Evolutionary conservation across 1,139 yeast species (phyloP), one percentile per base, ranked within the genome.

Genomic region (Taphrina deformans): DNA sequence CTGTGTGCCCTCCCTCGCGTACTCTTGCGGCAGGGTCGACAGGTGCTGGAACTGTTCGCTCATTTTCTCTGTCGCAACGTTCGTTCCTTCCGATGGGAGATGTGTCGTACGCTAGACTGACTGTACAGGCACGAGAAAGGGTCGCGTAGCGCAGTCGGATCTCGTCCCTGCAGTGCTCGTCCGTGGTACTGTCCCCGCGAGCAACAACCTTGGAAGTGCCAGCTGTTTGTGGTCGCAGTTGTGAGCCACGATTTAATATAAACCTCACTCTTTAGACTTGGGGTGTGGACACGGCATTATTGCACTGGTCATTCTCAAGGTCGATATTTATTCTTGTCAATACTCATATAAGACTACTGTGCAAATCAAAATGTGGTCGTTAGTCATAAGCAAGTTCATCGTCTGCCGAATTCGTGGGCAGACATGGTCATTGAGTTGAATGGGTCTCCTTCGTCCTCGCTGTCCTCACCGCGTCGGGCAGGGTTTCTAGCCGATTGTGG

Each of bases 1-100:
- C 41, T 55, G 65, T 27, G 62, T 55, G 9, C 65, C 65, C 18
- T 62, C 65, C n/a, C 62, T 55, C 27, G 55, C 56, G 24, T 44
- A 55, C 18, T 62, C 65, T 9, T 21, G 38, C 3, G 67, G 67
- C 12, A 64, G 26, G 6, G 67, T 64, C 16, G 65, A 50, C 56
- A 53, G 53, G 23, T 66, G 65, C 48, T 56, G 44, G 51, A 61
- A 38, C 24, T 52, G 51, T 26, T 61, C 65, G 18, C 53, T 44
- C 63, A 58, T 58, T 31, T 44, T 33, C 12, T 18, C n/a, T n/a
- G n/a, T n/a, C n/a, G n/a, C n/a, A n/a, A n/a, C n/a, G n/a, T n/a
- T n/a, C n/a, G n/a, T n/a, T n/a, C n/a, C n/a, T n/a, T n/a, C n/a
- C n/a, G n/a, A 26, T 33, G 10, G 14, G 6, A 10, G 33, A 29